Evolutionary conservation across 768 basidiomycete genomes (phyloP).

Genomic region (Bullera alba): DNA sequence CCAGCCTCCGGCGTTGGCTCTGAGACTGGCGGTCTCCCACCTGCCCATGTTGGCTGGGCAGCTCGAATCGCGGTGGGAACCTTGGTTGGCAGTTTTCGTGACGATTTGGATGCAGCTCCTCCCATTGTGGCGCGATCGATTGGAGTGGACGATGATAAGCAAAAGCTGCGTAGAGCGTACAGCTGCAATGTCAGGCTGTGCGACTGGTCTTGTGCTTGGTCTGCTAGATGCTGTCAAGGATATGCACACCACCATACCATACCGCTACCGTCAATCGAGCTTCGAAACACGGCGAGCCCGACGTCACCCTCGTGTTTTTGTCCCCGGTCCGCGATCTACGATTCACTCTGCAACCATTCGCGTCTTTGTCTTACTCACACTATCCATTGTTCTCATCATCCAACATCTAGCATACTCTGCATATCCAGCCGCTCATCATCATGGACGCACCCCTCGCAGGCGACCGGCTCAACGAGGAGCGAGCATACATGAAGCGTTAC

Average conservation of each 20-base stretch:
- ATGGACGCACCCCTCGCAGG: slow-evolving; percentile 38
- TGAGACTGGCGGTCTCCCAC: background rate
- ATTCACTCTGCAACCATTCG: background rate
- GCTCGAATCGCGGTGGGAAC: background rate
- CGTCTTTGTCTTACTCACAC: background rate
- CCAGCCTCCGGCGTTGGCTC: background rate
- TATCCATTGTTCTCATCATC: background rate
- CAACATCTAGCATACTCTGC: background rate
- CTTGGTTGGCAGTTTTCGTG: slow-evolving; percentile 35
- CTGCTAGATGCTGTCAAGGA: no score
- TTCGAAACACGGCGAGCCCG: no score
- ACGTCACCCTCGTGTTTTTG: no score
- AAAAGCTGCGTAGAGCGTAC: no score
- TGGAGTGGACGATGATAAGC: no score
- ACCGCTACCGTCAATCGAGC: no score
- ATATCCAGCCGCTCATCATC: background rate
- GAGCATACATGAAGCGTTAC: slow-evolving; percentile 43
- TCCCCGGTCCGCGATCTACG: background rate
- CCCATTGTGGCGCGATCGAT: no score
- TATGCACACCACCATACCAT: no score
- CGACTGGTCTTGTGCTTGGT: no score
- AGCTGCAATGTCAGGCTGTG: no score
- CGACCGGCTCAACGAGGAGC: slow-evolving; percentile 37
- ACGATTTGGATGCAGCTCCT: slow-evolving; percentile 34
- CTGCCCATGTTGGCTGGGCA: background rate